Conservation (phyloP, 1,284 basidiomycete genomes). For the Retiboletus flavoniger region DNA sequence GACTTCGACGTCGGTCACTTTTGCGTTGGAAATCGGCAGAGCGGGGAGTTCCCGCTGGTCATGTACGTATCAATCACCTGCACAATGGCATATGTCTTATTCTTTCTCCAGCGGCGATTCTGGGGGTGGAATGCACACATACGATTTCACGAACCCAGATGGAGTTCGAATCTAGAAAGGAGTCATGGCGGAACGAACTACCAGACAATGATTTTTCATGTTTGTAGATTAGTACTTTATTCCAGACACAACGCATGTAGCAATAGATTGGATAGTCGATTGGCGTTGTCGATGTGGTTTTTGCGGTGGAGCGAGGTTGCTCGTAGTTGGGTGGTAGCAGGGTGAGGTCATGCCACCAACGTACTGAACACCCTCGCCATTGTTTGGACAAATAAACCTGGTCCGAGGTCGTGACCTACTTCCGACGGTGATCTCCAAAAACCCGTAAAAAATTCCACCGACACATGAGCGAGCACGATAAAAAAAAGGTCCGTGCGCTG, state of each 20-base stretch:
- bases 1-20: constrained; percentile 60
- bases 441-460: constrained; percentile 16
- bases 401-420: constrained; percentile 10
- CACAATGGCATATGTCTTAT: constrained; percentile 12
- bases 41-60: constrained; percentile 54
- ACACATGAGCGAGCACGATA: constrained; percentile 27
- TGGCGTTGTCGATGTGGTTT: not conserved
- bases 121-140: constrained; percentile 34
- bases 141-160: constrained; percentile 28
- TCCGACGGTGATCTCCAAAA: constrained; percentile 12
- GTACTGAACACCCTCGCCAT: constrained; percentile 3
- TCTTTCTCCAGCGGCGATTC: constrained; percentile 27
- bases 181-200: not conserved
- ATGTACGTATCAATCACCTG: constrained; percentile 48
- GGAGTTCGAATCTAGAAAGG: constrained; percentile 21
- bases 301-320: not conserved
- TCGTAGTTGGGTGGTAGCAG: not conserved
- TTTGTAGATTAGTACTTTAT: constrained; percentile 5
- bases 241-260: constrained; percentile 4
- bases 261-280: not conserved
- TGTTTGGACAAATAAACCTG: constrained; percentile 37
- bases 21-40: constrained; percentile 52
- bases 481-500: constrained; percentile 37
- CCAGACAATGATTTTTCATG: constrained; percentile 7
- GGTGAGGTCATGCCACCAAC: not conserved